phyloP scores from a whole-genome alignment of 202 grass and related monocot species.

The Cymbopogon flexuosus region DNA sequence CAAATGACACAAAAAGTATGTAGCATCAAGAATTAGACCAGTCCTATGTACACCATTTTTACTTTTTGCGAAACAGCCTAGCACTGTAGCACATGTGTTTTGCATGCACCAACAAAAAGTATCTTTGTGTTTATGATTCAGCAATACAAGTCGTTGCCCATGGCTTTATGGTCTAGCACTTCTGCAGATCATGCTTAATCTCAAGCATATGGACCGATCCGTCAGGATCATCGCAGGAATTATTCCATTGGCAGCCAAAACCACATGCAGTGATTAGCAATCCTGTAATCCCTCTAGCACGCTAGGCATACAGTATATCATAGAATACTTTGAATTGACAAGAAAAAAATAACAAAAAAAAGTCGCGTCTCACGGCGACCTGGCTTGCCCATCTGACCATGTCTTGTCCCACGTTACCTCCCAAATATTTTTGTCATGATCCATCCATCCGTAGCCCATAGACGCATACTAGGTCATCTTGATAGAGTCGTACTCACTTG shows the following conservation, averaged over 20 bases:
- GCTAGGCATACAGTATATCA: not conserved
- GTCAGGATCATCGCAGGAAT: not conserved
- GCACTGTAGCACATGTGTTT: not conserved
- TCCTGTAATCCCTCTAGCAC: not conserved
- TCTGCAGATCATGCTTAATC: not conserved
- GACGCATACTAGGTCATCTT: slow-evolving; percentile 25
- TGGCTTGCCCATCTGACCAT: slow-evolving; percentile 4
- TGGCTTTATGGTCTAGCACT: not conserved
- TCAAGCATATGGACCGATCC: not conserved
- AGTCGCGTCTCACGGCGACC: not conserved
- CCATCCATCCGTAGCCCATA: not conserved
- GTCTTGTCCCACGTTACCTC: slow-evolving; percentile 1
- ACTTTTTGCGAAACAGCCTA: not conserved
- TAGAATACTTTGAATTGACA: not conserved
- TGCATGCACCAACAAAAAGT: not conserved
- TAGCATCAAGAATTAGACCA: not conserved
- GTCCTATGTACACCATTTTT: not conserved
- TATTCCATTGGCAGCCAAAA: not conserved
- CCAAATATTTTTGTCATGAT: not conserved
- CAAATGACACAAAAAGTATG: not conserved
- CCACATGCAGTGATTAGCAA: not conserved
- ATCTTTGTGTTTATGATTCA: not conserved
- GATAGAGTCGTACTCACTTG: not conserved
- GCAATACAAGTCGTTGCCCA: not conserved
- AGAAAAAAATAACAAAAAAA: not conserved